Evolutionary conservation across 2,329 filamentous ascomycete genomes (phyloP).

Genomic region (Daldinia sp.): DNA sequence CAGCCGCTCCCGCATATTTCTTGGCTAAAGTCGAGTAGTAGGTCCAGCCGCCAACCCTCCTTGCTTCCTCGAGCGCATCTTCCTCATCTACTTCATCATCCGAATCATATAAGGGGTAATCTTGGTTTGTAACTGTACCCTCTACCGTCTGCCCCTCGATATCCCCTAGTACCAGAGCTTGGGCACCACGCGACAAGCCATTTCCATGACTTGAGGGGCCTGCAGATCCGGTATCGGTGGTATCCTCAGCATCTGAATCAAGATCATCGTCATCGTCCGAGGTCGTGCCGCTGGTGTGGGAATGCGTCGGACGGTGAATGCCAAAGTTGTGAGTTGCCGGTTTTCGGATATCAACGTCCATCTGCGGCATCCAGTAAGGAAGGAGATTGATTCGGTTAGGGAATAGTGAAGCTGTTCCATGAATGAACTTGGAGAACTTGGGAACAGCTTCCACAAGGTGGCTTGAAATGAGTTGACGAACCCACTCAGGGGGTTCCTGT

Average conservation of each 20-base stretch:
- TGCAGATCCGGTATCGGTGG: conserved; percentile 47
- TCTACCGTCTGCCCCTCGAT: conserved; percentile 84
- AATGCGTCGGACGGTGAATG: conserved; percentile 80
- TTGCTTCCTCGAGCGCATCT: conserved; percentile 79
- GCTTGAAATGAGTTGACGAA: conserved; percentile 88
- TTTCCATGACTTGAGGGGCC: conserved; percentile 28
- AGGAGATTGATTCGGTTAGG: conserved; percentile 87
- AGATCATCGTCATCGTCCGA: conserved; percentile 78
- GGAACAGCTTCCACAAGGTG: conserved; percentile 98
- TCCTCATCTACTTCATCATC: conserved; percentile 81
- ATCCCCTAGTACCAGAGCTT: conserved; percentile 56
- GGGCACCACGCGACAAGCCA: conserved; percentile 36
- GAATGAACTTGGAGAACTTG: conserved; percentile 99
- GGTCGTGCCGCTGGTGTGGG: conserved; percentile 77
- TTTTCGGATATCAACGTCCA: conserved; percentile 97
- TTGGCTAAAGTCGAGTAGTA: conserved; percentile 71
- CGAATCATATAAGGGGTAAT: conserved; percentile 91
- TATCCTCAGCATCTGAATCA: conserved; percentile 72
- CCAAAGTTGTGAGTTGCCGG: conserved; percentile 88
- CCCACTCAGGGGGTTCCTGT: conserved; percentile 96
- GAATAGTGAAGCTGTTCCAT: conserved; percentile 88
- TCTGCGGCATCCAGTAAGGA: conserved; percentile 98
- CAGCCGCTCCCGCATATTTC: conserved; percentile 55
- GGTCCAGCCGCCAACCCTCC: conserved; percentile 76
- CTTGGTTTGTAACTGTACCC: conserved; percentile 66